These are phyloP conservation scores for Suhomyces maxii DNA, from an alignment of 1,139 yeast genomes.

Conservation along the genomic window DNA sequence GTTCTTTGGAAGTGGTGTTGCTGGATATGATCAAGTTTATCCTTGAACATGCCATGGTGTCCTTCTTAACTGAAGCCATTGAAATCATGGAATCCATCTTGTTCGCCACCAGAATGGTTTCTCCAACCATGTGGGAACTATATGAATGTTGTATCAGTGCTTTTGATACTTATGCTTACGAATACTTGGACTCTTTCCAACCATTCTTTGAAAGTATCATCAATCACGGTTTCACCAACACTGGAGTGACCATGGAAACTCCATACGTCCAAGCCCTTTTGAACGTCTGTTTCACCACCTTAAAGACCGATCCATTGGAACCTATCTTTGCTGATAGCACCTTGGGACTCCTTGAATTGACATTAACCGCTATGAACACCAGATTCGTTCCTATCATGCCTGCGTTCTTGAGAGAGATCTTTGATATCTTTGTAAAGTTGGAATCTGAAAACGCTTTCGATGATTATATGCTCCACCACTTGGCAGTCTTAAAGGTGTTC, in stretches of 20 bases:
- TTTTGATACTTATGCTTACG: slow-evolving; percentile 55
- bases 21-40: slow-evolving; percentile 46
- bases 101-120: slow-evolving; percentile 39
- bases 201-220: slow-evolving; percentile 52
- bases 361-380: slow-evolving; percentile 37
- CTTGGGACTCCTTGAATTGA: slow-evolving; percentile 44
- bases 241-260: slow-evolving; percentile 34
- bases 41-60: slow-evolving; percentile 48
- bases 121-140: slow-evolving; percentile 50
- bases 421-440: slow-evolving; percentile 34
- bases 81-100: slow-evolving; percentile 53
- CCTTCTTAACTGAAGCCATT: slow-evolving; percentile 48
- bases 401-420: slow-evolving; percentile 39
- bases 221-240: slow-evolving; percentile 44
- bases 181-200: slow-evolving; percentile 50
- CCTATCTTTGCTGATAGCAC: slow-evolving; percentile 45
- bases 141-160: slow-evolving; percentile 44
- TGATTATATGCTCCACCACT: slow-evolving; percentile 49
- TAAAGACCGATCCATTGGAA: slow-evolving; percentile 38
- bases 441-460: slow-evolving; percentile 46
- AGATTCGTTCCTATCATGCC: slow-evolving; percentile 36
- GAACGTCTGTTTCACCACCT: slow-evolving; percentile 37
- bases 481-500: slow-evolving; percentile 45
- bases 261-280: slow-evolving; percentile 43
- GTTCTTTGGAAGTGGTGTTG: slow-evolving; percentile 39